phyloP scores from a whole-genome alignment of 441 rosid species.

The Croton setiger region DNA sequence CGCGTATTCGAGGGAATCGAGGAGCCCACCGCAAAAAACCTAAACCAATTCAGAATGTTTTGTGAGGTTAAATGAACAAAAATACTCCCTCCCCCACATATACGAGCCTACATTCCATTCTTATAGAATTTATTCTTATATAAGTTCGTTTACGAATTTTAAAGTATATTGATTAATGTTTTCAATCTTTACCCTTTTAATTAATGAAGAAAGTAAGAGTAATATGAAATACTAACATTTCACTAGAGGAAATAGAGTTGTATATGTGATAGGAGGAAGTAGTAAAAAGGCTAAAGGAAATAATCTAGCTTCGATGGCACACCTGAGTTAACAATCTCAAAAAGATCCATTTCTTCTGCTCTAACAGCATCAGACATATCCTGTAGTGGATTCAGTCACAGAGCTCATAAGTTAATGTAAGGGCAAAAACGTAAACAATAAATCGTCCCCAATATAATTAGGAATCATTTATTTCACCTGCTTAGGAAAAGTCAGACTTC shows the following conservation, averaged over 20 bases:
- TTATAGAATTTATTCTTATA: no score
- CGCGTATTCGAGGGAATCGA: constrained; percentile 49
- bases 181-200: no score
- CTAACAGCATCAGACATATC: constrained; percentile 34
- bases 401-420: background rate
- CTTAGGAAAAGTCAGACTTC: constrained; percentile 49
- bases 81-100: no score
- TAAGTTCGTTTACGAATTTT: no score
- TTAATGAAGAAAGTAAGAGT: no score
- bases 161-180: no score
- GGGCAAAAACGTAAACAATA: background rate
- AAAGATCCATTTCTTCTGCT: constrained; percentile 63
- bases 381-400: constrained; percentile 38
- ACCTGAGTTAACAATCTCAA: constrained; percentile 67
- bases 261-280: no score
- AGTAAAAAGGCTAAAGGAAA: background rate
- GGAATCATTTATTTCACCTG: constrained; percentile 38
- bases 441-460: no score
- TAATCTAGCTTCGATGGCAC: constrained; percentile 10
- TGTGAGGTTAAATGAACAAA: background rate
- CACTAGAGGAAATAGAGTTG: no score
- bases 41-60: constrained; percentile 27
- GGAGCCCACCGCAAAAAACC: constrained; percentile 67
- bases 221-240: no score
- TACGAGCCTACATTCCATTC: no score